Percentiles rank a stretch among this genome's conserved stretches.
These are phyloP conservation scores for Phytophthora palmivora DNA, from an alignment of 352 stramenopile genomes.

Conservation along the genomic window DNA sequence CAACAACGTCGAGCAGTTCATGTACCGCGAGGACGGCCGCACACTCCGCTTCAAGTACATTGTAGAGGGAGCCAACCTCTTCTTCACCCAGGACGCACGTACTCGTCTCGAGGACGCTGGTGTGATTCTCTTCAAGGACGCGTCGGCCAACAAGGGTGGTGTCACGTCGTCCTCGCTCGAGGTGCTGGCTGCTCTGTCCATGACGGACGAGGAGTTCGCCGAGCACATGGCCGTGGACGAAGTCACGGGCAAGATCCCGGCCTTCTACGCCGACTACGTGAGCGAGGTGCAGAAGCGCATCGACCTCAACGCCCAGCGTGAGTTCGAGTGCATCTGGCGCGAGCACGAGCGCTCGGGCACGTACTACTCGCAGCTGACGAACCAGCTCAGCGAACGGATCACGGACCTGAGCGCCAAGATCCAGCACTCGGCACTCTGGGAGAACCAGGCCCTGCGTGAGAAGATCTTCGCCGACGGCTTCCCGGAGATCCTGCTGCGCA, in stretches of 20 bases:
- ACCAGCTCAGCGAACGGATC: slow-evolving; percentile 83
- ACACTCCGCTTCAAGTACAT: slow-evolving; percentile 94
- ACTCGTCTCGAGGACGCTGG: slow-evolving; percentile 94
- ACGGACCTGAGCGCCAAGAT: slow-evolving; percentile 86
- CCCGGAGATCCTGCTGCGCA: slow-evolving; percentile 65
- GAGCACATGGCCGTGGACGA: slow-evolving; percentile 85
- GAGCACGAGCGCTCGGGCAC: slow-evolving; percentile 73
- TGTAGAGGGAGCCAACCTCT: slow-evolving; percentile 98
- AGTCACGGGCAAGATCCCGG: slow-evolving; percentile 54
- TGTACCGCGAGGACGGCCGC: slow-evolving; percentile 71
- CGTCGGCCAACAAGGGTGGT: slow-evolving; percentile 91
- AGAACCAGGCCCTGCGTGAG: slow-evolving; percentile 69
- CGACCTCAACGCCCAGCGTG: slow-evolving; percentile 76
- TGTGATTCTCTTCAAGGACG: slow-evolving; percentile 98
- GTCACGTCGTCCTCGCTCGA: slow-evolving; percentile 85
- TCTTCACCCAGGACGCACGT: slow-evolving; percentile 96
- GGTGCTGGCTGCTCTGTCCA: slow-evolving; percentile 74
- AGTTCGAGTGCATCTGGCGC: slow-evolving; percentile 89
- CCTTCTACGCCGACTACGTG: slow-evolving; percentile 84
- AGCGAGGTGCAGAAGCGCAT: slow-evolving; percentile 83
- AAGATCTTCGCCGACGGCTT: slow-evolving; percentile 84
- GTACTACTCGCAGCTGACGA: slow-evolving; percentile 79
- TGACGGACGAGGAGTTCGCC: slow-evolving; percentile 81
- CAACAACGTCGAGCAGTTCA: slow-evolving; percentile 94
- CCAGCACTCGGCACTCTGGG: slow-evolving; percentile 76